These are phyloP conservation scores for Juglanconis juglandina DNA, from an alignment of 2,329 filamentous ascomycete species.

Conservation along the genomic window DNA sequence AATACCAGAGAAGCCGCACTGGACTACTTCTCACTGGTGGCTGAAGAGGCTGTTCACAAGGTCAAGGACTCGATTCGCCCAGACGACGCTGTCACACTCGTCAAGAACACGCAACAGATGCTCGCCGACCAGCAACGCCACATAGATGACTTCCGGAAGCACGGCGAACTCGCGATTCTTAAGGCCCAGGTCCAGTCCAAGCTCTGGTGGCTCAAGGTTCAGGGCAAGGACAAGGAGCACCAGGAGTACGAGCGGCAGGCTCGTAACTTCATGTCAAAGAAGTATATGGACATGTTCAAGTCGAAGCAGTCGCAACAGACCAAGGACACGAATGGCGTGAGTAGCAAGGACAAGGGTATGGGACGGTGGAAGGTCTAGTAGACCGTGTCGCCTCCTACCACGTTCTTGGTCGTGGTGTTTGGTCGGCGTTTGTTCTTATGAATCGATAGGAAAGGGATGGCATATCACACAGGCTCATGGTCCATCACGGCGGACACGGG, in stretches of 20 bases:
- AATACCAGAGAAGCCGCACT: slow-evolving; percentile 25
- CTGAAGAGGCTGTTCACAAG: slow-evolving; percentile 23
- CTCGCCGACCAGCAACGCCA: slow-evolving; percentile 24
- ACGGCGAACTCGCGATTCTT: slow-evolving; percentile 44
- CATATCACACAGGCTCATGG: slow-evolving; percentile 2
- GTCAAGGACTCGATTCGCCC: slow-evolving; percentile 24
- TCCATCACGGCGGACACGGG: slow-evolving; percentile 3
- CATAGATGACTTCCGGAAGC: slow-evolving; percentile 35
- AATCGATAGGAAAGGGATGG: neutral
- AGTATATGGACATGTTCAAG: slow-evolving; percentile 30
- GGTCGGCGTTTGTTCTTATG: neutral
- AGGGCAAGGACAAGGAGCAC: slow-evolving; percentile 44
- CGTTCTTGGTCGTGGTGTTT: neutral
- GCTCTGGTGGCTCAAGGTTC: slow-evolving; percentile 54
- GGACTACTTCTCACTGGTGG: slow-evolving; percentile 19
- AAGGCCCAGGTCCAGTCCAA: slow-evolving; percentile 54
- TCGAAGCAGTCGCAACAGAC: slow-evolving; percentile 25
- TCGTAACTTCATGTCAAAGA: slow-evolving; percentile 36
- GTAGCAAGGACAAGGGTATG: slow-evolving; percentile 1
- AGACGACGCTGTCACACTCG: slow-evolving; percentile 23
- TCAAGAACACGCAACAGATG: slow-evolving; percentile 30
- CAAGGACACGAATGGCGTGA: neutral
- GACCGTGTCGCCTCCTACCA: neutral
- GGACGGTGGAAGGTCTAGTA: slow-evolving; percentile 15
- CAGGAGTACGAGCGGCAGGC: slow-evolving; percentile 47